phyloP scores from a whole-genome alignment of 2,329 filamentous ascomycete species.

The Claviceps sp. region DNA sequence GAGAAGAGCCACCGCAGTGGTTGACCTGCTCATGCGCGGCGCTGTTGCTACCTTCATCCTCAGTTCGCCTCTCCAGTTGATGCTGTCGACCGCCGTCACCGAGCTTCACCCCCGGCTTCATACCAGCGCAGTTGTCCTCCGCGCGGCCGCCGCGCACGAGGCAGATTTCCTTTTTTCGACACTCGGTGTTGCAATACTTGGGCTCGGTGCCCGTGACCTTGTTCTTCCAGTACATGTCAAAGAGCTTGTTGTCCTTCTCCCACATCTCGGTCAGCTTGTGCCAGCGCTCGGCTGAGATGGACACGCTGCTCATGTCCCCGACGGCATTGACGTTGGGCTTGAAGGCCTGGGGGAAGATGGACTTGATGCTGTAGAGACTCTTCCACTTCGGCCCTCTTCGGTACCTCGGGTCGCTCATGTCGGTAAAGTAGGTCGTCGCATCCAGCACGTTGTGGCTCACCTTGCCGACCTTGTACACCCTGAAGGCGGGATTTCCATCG shows the following conservation, averaged over 20 bases:
- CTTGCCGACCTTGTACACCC: constrained; percentile 43
- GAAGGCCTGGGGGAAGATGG: not conserved
- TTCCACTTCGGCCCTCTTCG: not conserved
- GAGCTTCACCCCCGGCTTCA: not conserved
- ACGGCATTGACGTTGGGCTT: not conserved
- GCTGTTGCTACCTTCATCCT: not conserved
- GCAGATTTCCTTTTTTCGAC: constrained; percentile 33
- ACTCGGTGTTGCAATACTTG: constrained; percentile 26
- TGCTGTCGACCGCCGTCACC: not conserved
- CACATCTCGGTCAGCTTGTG: not conserved
- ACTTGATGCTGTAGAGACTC: not conserved
- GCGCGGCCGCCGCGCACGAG: constrained; percentile 35
- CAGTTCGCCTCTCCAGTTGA: not conserved
- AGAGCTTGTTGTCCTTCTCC: not conserved
- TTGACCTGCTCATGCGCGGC: not conserved
- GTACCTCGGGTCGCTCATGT: not conserved
- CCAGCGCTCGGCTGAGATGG: not conserved
- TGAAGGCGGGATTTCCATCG: constrained; percentile 41
- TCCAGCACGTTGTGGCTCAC: constrained; percentile 29
- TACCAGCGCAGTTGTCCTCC: constrained; percentile 34
- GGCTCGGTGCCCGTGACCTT: constrained; percentile 22
- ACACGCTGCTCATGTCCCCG: not conserved
- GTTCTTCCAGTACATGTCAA: not conserved
- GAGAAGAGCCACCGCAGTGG: not conserved
- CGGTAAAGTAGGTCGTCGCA: not conserved